Evolutionary conservation across 31 red algal species (phyloP), one percentile per base, ranked within the genome.

Genomic region (Bonnemaisonia californica): DNA sequence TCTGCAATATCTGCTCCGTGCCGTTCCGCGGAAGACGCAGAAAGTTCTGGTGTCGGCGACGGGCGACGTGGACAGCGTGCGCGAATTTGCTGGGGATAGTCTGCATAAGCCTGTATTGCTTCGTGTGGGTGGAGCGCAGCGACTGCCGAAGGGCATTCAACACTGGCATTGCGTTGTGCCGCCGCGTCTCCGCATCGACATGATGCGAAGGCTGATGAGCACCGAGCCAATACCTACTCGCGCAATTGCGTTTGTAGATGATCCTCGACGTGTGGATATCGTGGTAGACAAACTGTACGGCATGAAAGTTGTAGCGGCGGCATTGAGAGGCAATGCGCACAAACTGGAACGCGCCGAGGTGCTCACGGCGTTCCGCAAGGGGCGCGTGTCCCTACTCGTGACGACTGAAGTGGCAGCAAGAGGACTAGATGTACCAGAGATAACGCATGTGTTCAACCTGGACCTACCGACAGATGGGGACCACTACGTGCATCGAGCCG

Each of bases 401-500:
- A 86, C 91, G 55, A 98, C 96, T 1, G 96, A 98, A 58, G 84
- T 97, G 1, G 85, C 78, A 8, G 96, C 96, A 9, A 76, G 96
- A 34, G 96, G 96, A 7, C 69, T 98, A 35, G 96, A 98, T 72
- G 74, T 95, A 60, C 88, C 80, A 21, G 82, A 89, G 32, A 82
- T 98, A 51, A 73, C 86, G 26, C 89, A 91, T 41, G 92, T 98
- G 30, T 80, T 98, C 58, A 94, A 95, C 41, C 35, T 94, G 57
- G 96, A 92, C 69, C 62, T 98, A 73, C 91, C 96, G 4, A 95
- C 92, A 19, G 96, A 98, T 51, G 79, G 64, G 36, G 89, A 92
- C 51, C 92, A 98, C 79, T 98, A 98, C 57, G 57, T 94, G 62
- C 96, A 98, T 69, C 76, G 96, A 38, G 92, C 92, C 34, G 96